Base-by-base conservation (phyloP, 352 stramenopile genomes). In the Phytopythium litorale region DNA sequence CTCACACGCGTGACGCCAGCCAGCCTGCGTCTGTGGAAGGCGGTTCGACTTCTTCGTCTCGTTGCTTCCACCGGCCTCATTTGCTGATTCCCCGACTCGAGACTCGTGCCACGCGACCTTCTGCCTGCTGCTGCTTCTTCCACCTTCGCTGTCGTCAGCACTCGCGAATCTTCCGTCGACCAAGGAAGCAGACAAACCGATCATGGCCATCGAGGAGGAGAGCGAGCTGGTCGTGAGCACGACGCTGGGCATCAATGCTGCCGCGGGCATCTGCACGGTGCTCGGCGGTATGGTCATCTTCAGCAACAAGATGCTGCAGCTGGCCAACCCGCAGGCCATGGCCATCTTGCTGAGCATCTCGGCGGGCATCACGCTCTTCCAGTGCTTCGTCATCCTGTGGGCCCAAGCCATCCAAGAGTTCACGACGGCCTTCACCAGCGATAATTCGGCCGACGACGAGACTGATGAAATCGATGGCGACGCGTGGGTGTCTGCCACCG, bases 401-500 rank as follows among this genome's bases (percentile, higher is more conserved):
- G 62, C 69, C 49, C 67, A 73, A 21, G 62, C 63, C 5, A 72
- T 81, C 49, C 60, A 85, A 16, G 58, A 81, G 40, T 78, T 85
- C 21, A 68, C 58, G 4, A 69, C 72, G 38, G 66, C 70, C 5
- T 75, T 85, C 42, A 63, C 71, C 28, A 72, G 51, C 28, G 40
- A 51, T 7, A 25, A 61, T 7, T 40, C 60, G 15, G 68, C 23
- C 1, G 51, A 56, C 5, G 62, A 71, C 16, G 58, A 70, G 2
- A 32, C 49, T 16, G 56, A 68, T 3, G 65, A 70, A 4, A 59
- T 71, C 3, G 56, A 30, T 12, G 72, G 73, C 3, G 67, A 76
- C 25, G 87, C 80, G 0, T 96, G 92, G 74, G 59, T 96, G 37
- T 87, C 80, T 50, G 79, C 88, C 16, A 97, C 90, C 0, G 64